These are phyloP conservation scores for Phlyctochytrium planicorne DNA, from an alignment of 192 early-diverging fungal species.

Conservation along the genomic window DNA sequence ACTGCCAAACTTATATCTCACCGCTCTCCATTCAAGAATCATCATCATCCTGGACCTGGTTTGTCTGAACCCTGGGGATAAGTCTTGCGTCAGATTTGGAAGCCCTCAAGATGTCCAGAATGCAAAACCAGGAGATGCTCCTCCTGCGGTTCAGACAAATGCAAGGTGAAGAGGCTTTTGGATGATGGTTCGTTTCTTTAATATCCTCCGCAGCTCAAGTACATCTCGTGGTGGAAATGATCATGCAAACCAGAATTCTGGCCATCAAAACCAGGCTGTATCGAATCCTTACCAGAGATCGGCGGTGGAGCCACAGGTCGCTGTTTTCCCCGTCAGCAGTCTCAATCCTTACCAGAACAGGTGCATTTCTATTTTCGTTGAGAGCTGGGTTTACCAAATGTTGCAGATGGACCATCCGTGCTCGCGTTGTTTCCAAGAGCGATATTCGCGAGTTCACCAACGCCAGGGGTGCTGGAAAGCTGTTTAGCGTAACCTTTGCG, in stretches of 20 bases:
- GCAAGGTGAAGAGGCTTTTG: not conserved
- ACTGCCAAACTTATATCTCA: not conserved
- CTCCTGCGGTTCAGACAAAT: not conserved
- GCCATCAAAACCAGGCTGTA: not conserved
- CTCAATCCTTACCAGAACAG: conserved; percentile 89
- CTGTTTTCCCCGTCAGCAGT: conserved; percentile 64
- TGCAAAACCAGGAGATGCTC: not conserved
- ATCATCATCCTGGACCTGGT: conserved; percentile 51
- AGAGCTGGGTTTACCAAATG: not conserved
- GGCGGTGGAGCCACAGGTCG: conserved; percentile 11
- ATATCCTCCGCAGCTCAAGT: not conserved
- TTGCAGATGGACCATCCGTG: conserved; percentile 88
- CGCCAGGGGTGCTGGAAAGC: conserved; percentile 69
- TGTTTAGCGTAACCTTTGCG: conserved; percentile 85
- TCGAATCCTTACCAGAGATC: not conserved
- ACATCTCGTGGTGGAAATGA: too few species aligned
- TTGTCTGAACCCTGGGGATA: conserved; percentile 33
- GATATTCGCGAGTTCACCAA: conserved; percentile 83
- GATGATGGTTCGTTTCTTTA: not conserved
- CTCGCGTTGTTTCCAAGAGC: conserved; percentile 81
- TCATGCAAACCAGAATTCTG: too few species aligned
- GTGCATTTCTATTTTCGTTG: conserved; percentile 26
- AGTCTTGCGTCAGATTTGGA: conserved; percentile 15
- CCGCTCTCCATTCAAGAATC: conserved; percentile 35
- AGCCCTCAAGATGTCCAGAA: conserved; percentile 11